Percentiles rank a stretch among this genome's conserved stretches.
Conservation (phyloP, 176 grass and related monocot species). For the Phyllostachys edulis region DNA sequence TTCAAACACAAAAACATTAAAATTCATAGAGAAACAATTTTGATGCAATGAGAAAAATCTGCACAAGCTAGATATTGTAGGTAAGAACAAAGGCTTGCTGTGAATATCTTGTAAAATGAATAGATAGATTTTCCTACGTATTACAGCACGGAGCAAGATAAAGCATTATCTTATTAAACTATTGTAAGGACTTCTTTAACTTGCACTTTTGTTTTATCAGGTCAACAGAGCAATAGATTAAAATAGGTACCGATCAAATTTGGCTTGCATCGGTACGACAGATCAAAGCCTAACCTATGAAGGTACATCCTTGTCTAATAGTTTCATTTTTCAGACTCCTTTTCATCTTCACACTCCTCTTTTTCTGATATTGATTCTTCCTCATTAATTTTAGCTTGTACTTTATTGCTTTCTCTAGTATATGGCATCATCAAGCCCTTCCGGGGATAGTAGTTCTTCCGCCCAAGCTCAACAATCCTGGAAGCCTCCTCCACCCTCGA, state of each 20-base stretch:
- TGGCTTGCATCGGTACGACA: not conserved
- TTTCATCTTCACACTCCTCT: constrained; percentile 18
- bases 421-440: constrained; percentile 32
- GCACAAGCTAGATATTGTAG: not conserved
- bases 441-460: constrained; percentile 41
- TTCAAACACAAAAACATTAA: not conserved
- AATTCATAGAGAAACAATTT: not conserved
- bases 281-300: constrained; percentile 10
- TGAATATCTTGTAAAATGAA: constrained; percentile 24
- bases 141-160: not conserved
- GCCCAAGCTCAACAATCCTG: constrained; percentile 37
- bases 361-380: constrained; percentile 26
- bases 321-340: not conserved
- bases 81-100: not conserved
- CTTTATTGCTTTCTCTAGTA: not conserved
- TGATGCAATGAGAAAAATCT: not conserved
- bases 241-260: constrained; percentile 9
- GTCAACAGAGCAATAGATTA: constrained; percentile 7
- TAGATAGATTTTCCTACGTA: not conserved
- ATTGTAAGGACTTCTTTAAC: not conserved
- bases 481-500: constrained; percentile 50
- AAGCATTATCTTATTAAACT: not conserved
- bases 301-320: not conserved
- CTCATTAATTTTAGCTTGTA: not conserved
- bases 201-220: not conserved